Evolutionary conservation across 768 basidiomycete genomes (phyloP).

Genomic region (Suillus decipiens): DNA sequence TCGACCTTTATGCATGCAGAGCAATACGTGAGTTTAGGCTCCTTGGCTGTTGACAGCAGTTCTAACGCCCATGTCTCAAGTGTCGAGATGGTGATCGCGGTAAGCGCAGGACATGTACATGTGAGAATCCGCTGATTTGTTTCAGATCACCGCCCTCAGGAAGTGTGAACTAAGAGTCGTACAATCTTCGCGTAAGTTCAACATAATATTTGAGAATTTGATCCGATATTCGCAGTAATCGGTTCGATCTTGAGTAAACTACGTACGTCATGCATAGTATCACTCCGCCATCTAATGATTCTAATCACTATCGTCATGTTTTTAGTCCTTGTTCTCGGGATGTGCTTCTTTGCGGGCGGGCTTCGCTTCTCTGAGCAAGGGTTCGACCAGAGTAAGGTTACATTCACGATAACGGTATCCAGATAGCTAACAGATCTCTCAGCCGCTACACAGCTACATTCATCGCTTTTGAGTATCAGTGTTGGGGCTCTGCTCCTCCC

Average conservation of each 20-base stretch:
- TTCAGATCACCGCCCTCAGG: constrained; percentile 72
- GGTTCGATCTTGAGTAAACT: constrained; percentile 85
- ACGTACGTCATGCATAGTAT: constrained; percentile 39
- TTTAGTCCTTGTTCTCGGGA: constrained; percentile 77
- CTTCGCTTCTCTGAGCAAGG: constrained; percentile 78
- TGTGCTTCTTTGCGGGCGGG: constrained; percentile 91
- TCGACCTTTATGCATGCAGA: constrained; percentile 38
- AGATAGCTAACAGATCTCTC: constrained; percentile 12
- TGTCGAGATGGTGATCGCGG: constrained; percentile 70
- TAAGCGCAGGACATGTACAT: constrained; percentile 36
- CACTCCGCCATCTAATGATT: background rate
- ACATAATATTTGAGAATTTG: background rate
- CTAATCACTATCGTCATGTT: constrained; percentile 13
- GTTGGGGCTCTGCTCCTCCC: constrained; percentile 80
- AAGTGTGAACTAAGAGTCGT: constrained; percentile 84
- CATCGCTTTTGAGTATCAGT: constrained; percentile 74
- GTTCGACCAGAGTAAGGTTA: constrained; percentile 64
- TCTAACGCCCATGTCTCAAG: constrained; percentile 29
- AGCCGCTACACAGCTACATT: constrained; percentile 70
- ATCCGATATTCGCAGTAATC: constrained; percentile 51
- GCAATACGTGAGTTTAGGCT: constrained; percentile 50
- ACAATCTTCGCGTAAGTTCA: constrained; percentile 68
- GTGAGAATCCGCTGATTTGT: constrained; percentile 2
- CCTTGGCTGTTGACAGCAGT: constrained; percentile 6
- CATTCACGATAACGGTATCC: background rate